Evolutionary conservation across 352 stramenopile genomes (phyloP).

Genomic region (Pythium graminicola): DNA sequence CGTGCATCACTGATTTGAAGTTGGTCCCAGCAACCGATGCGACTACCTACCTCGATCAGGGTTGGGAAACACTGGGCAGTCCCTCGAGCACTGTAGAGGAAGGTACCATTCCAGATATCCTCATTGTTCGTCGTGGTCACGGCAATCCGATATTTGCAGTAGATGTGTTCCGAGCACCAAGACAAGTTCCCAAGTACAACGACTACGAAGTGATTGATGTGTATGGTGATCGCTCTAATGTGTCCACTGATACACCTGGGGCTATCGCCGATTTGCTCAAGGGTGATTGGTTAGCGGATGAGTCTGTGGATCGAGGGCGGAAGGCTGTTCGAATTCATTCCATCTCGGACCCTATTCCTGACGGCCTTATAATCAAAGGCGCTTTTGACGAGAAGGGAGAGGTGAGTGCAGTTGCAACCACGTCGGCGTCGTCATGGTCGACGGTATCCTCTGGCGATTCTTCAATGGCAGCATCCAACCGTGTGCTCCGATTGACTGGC

Average conservation of each 20-base stretch:
- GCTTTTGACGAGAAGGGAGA: conserved; percentile 68
- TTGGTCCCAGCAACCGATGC: conserved; percentile 48
- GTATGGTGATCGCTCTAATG: conserved; percentile 17
- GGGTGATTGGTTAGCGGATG: conserved; percentile 71
- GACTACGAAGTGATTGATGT: conserved; percentile 86
- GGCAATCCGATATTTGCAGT: conserved; percentile 84
- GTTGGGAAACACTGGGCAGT: conserved; percentile 70
- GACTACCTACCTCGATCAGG: conserved; percentile 33
- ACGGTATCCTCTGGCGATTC: conserved; percentile 20
- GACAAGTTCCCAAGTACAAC: conserved; percentile 82
- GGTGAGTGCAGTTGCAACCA: conserved; percentile 46
- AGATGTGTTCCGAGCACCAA: conserved; percentile 78
- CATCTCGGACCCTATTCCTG: conserved; percentile 41
- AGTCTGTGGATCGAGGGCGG: conserved; percentile 58
- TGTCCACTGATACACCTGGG: not conserved
- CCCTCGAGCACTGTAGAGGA: conserved; percentile 33
- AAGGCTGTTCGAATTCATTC: conserved; percentile 61
- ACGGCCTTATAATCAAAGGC: conserved; percentile 58
- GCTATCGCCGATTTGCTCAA: conserved; percentile 22
- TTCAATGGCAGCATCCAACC: conserved; percentile 8
- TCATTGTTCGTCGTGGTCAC: conserved; percentile 73
- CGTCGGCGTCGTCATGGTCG: conserved; percentile 38
- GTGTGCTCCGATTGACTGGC: conserved; percentile 50
- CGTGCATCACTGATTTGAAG: conserved; percentile 71
- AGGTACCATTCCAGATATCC: conserved; percentile 26